Base-by-base conservation (phyloP, 192 early-diverging fungal genomes). In the Coemansia sp. region DNA sequence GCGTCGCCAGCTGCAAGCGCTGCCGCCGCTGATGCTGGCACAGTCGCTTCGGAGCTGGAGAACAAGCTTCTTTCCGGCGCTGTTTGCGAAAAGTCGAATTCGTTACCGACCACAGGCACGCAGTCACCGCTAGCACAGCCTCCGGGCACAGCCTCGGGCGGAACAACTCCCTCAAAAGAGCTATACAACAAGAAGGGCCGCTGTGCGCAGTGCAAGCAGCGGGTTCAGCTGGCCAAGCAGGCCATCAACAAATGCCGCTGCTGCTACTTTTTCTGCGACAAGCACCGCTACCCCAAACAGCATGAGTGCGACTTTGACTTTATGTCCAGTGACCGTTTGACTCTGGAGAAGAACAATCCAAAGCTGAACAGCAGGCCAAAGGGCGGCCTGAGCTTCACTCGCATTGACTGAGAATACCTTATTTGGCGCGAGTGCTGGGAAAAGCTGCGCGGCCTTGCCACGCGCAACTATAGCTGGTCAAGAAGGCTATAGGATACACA, bases 221-320 rank as follows among this genome's bases (percentile, higher is more conserved):
- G 85, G 62, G 85, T 91, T 31, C 87, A 86, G 50, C 81, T 88
- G 14, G 84, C 85, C 28, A 88, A 91, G 61, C 87, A 91, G 65
- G 79, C 83, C 12, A 85, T 82, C 48, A 91, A 88, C 78, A 87
- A 83, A 57, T 91, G 89, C 63, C 79, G 87, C 44, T 91, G 89
- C 69, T 81, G 83, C 50, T 86, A 84, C 52, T 79, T 88, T 18
- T 91, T 84, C 59, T 91, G 89, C 63, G 87, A 89, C 45, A 63
- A 80, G 15, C 89, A 91, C 72, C 84, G 83, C 61, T 81, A 78
- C 39, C 82, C 85, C 7, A 79, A 87, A 59, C 80, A 84, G 51
- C 89, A 91, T 62, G 79, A 87, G 51, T 91, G 89, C 69, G 85
- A 87, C 63, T 86, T 91, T 79, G 87, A 91, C 77, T 84, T 84